These are phyloP conservation scores for Zalerion maritima DNA, from an alignment of 495 filamentous ascomycete genomes.

Conservation along the genomic window DNA sequence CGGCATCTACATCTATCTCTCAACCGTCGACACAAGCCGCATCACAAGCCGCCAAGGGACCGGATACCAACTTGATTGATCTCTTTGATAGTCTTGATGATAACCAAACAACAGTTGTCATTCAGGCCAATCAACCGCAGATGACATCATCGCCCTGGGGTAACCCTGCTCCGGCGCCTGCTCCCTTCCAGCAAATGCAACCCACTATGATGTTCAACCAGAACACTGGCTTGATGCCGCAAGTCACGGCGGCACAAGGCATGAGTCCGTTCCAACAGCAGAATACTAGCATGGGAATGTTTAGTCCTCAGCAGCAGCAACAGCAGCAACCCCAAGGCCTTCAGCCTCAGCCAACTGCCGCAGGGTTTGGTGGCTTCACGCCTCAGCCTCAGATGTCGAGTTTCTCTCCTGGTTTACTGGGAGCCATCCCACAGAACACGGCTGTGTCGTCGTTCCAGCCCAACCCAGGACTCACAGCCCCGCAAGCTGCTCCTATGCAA, in stretches of 20 bases:
- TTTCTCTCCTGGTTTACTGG: slow-evolving; percentile 38
- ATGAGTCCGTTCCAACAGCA: slow-evolving; percentile 35
- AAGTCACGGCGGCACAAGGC: slow-evolving; percentile 32
- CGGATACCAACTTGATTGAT: slow-evolving; percentile 79
- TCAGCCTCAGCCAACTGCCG: slow-evolving; percentile 47
- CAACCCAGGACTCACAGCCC: slow-evolving; percentile 15
- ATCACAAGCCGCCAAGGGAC: slow-evolving; percentile 35
- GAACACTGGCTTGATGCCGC: slow-evolving; percentile 34
- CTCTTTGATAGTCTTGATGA: slow-evolving; percentile 97
- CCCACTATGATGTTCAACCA: slow-evolving; percentile 20
- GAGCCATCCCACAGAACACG: slow-evolving; percentile 52
- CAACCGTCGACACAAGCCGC: slow-evolving; percentile 8
- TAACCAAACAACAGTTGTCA: slow-evolving; percentile 62
- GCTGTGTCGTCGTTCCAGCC: slow-evolving; percentile 34
- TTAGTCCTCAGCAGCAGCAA: slow-evolving; percentile 41
- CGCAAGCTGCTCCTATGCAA: slow-evolving; percentile 15
- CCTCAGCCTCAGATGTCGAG: slow-evolving; percentile 46
- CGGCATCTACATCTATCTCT: slow-evolving; percentile 10
- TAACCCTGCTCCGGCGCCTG: slow-evolving; percentile 4
- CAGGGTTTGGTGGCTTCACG: slow-evolving; percentile 78
- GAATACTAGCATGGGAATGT: slow-evolving; percentile 18
- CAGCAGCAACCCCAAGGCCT: slow-evolving; percentile 32
- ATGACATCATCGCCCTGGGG: slow-evolving; percentile 20
- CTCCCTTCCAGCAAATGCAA: slow-evolving; percentile 18
- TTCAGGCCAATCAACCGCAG: slow-evolving; percentile 24